Evolutionary conservation across 768 basidiomycete genomes (phyloP).

Genomic region (Agrocybe pediades): DNA sequence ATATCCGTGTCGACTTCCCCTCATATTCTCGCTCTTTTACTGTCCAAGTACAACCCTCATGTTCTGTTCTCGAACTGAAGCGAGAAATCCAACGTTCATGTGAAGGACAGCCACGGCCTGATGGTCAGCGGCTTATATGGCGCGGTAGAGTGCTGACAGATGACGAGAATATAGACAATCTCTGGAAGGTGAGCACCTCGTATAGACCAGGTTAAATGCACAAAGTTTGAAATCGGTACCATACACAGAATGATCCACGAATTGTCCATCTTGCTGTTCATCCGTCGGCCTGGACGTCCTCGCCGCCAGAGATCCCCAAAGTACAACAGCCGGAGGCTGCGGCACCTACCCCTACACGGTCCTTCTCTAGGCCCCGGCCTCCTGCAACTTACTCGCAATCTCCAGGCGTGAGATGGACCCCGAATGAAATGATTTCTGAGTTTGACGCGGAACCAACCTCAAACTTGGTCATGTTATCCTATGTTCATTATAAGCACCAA

Average conservation of each 20-base stretch:
- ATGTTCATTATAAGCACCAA: conserved; percentile 43
- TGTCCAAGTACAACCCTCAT: conserved; percentile 47
- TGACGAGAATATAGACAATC: conserved; percentile 60
- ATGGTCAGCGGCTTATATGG: conserved; percentile 80
- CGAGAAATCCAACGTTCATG: conserved; percentile 61
- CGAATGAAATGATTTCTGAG: background rate
- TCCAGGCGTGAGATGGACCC: background rate
- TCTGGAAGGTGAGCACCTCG: conserved; percentile 64
- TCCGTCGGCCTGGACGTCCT: conserved; percentile 70
- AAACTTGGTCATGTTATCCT: conserved; percentile 27
- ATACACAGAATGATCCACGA: conserved; percentile 57
- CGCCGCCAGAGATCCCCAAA: conserved; percentile 43
- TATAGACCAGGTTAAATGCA: background rate
- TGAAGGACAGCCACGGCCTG: conserved; percentile 61
- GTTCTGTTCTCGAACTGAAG: conserved; percentile 67
- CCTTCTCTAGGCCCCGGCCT: conserved; percentile 4
- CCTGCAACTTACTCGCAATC: conserved; percentile 1
- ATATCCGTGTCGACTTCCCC: conserved; percentile 75
- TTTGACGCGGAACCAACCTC: background rate
- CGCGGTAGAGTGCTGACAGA: conserved; percentile 68
- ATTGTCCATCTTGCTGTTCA: conserved; percentile 80
- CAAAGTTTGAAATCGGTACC: background rate
- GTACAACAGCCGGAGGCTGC: conserved; percentile 11
- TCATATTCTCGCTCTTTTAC: conserved; percentile 69
- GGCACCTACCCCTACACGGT: conserved; percentile 15